phyloP scores from a whole-genome alignment of 192 early-diverging fungal species.

The Umbelopsis sp. region DNA sequence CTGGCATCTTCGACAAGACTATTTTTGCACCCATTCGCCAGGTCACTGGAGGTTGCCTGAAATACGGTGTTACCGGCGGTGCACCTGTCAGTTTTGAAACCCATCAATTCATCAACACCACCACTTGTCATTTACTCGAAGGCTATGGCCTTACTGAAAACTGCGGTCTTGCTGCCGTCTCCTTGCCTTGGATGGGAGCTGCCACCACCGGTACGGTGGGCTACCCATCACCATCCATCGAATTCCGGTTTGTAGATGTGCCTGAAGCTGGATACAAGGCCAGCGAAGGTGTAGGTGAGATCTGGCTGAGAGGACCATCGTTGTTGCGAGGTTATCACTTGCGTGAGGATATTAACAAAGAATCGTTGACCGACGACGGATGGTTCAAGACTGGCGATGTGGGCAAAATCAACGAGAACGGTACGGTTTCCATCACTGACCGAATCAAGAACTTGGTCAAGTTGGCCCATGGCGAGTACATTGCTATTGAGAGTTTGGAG shows the following conservation, averaged over 20 bases:
- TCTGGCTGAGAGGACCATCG: slow-evolving; percentile 66
- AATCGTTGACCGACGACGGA: slow-evolving; percentile 54
- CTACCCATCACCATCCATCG: slow-evolving; percentile 60
- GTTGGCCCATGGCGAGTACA: slow-evolving; percentile 73
- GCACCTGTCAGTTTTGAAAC: slow-evolving; percentile 79
- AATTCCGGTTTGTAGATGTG: slow-evolving; percentile 64
- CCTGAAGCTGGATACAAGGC: slow-evolving; percentile 58
- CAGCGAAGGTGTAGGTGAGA: slow-evolving; percentile 58
- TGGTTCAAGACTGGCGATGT: slow-evolving; percentile 63
- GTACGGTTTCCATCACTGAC: slow-evolving; percentile 74
- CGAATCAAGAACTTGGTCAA: slow-evolving; percentile 85
- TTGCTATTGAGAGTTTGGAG: slow-evolving; percentile 58
- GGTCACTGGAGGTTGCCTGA: slow-evolving; percentile 68
- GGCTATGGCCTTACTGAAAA: slow-evolving; percentile 81
- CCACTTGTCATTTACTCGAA: slow-evolving; percentile 64
- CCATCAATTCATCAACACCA: slow-evolving; percentile 68
- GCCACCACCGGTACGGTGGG: slow-evolving; percentile 58
- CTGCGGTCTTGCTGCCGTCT: slow-evolving; percentile 53
- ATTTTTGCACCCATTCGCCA: slow-evolving; percentile 65
- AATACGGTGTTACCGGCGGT: slow-evolving; percentile 67
- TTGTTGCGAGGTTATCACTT: slow-evolving; percentile 57
- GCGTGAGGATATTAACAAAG: slow-evolving; percentile 48
- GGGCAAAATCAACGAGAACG: slow-evolving; percentile 43
- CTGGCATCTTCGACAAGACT: slow-evolving; percentile 53
- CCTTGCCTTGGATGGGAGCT: slow-evolving; percentile 46